These are phyloP conservation scores for Colletotrichum spaethianum DNA, from an alignment of 2,329 filamentous ascomycete species.

Conservation along the genomic window DNA sequence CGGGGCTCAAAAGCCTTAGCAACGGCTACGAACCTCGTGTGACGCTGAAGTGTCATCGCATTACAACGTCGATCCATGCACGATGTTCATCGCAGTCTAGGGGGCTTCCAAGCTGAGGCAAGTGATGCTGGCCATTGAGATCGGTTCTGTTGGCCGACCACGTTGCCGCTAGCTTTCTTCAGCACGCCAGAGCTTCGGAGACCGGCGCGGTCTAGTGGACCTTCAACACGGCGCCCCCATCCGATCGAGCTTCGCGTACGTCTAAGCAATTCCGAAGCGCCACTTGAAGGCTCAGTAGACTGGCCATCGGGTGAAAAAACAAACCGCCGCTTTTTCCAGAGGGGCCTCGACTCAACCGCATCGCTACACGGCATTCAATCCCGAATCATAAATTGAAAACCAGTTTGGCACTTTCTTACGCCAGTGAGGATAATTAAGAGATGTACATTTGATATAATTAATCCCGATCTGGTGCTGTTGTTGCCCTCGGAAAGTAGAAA, in stretches of 20 bases:
- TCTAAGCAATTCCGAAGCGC: conserved; percentile 1
- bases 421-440: too few species aligned
- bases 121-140: not conserved
- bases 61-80: conserved; percentile 8
- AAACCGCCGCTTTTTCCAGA: too few species aligned
- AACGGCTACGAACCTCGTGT: not conserved
- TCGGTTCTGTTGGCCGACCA: not conserved
- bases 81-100: not conserved
- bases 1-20: not conserved
- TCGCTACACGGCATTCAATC: too few species aligned
- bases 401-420: too few species aligned
- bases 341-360: too few species aligned
- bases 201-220: not conserved
- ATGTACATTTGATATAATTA: too few species aligned
- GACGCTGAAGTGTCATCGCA: not conserved
- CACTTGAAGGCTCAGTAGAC: not conserved
- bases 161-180: not conserved
- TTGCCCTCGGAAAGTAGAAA: too few species aligned
- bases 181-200: not conserved
- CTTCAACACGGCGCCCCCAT: not conserved
- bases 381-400: too few species aligned
- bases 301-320: too few species aligned
- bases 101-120: not conserved
- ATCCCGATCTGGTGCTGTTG: too few species aligned
- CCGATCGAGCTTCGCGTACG: not conserved